Base-by-base conservation (phyloP, 345 rosid species). In the Arabidopsis suecica region DNA sequence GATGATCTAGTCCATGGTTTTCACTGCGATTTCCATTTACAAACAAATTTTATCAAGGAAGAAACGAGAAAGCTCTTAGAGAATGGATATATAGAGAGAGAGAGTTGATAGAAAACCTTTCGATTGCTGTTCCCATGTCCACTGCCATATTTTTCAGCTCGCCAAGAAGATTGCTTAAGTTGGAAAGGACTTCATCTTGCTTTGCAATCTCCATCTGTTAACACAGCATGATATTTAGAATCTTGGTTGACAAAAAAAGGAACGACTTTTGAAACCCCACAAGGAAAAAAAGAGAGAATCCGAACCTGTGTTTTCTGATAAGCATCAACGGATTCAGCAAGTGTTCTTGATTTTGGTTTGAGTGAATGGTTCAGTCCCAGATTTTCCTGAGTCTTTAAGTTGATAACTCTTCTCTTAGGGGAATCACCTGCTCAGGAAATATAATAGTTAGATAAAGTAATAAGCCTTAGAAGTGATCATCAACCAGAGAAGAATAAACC, bases 41-140 rank as follows among this genome's bases (percentile, higher is more conserved):
- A 47, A 71, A 40, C 61, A 32, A 71, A 22, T 22, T 78, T 44
- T 3, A 34, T 68, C 3, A 14, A 68, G 34, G 28, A 64, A 13
- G 30, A 55, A 12, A 71, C 5, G 4, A 32, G 25, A 9, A 32
- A 7, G n/a, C 48, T 42, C 58, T 9, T 3, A 28, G 20, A 25
- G 48, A 42, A 71, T 32, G 20, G 25, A 28, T 28, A 4, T 36
- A 50, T 25, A 16, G 2, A 59, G n/a, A 57, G n/a, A 57, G 36
- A 47, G 25, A 37, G 40, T 56, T 18, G 54, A 67, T 11, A 37
- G 34, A 1, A 28, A 68, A 94, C 98, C 88, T 79, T 64, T 84
- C 91, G 67, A 94, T 84, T 79, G 90, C 98, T 3, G 85, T 78
- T 45, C 97, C 97, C 96, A 94, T 88, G 60, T 88, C 97, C 14